Base-by-base conservation (phyloP, 2,329 filamentous ascomycete genomes). In the Emergomyces pasteurianus region DNA sequence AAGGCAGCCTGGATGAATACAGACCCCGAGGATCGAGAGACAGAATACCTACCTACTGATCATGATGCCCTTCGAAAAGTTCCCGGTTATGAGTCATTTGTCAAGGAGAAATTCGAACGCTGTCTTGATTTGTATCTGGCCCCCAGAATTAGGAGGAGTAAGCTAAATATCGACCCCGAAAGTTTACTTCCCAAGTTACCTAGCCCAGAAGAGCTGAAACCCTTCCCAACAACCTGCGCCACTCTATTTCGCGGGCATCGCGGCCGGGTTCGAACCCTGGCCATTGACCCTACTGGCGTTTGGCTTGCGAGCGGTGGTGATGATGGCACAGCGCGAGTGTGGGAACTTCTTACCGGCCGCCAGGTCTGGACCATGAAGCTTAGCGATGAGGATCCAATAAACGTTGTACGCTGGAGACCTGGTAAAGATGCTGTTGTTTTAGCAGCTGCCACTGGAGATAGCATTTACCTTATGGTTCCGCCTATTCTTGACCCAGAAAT, bases 101-200 rank as follows among this genome's bases (percentile, higher is more conserved):
- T 99, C 72, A 96, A 96, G 74, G 94, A 99, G 75, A 87, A 92
- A 66, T 99, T 99, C 68, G 92, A 99, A 74, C 83, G 95, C 65
- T 97, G 91, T 73, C 79, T 99, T 67, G 95, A 99, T 75, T 82
- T 99, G 21, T 99, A 99, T 73, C 82, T 99, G 62, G 94, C 95
- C 18, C 94, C 95, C 54, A 83, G 94, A 70, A 86, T 99, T 61
- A 86, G 92, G 63, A 88, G 95, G 73, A 96, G 92, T 78, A 89
- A 92, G 74, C 84, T 99, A 70, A 96, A 97, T 76, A 97, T 99
- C 70, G 94, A 99, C 69, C 94, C 94, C 2, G 88, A 89, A 73
- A 95, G 90, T 43, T 80, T 99, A 58, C 82, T 99, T 42, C 92
- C 94, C 14, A 96, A 96, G 73, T 81, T 99, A 8, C 94, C 95